Base-by-base conservation (phyloP, 192 early-diverging fungal species). In the Umbelopsis isabellina region DNA sequence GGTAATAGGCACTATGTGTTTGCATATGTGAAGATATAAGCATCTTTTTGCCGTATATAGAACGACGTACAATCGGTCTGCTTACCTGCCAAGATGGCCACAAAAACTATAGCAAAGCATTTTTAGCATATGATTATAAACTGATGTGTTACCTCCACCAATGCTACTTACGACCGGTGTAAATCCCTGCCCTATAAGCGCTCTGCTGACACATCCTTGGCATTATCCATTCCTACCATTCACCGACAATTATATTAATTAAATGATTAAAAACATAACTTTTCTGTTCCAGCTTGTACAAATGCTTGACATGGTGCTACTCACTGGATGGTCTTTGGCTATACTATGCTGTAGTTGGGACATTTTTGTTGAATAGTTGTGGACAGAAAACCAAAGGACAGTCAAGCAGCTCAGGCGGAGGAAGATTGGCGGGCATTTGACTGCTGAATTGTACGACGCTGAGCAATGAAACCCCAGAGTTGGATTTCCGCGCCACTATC, bases 271-370 rank as follows among this genome's bases (percentile, higher is more conserved):
- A 12, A 55, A n/a, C n/a, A n/a, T 1, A 27, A 49, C 20, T 49
- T 16, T 1, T 2, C 21, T 25, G 30, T 55, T 27, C 2, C 37
- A 41, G 2, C 0, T 5, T 5, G 7, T 41, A 41, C 37, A 41
- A 41, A 41, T 41, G 10, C 0, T 41, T 9, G 6, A 6, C 1
- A 41, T 41, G 10, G 6, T 41, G 25, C 15, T 55, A 55, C 52
- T 55, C 25, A 55, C 52, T 27, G 52, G 52, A 27, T 55, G 52
- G 2, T 55, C 52, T 27, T 55, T 55, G 13, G 52, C 52, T 27
- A 55, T 55, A 55, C 23, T 27, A 27, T 55, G 22, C 52, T 55
- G 52, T 55, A 55, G 20, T 55, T 55, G 52, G 30, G 52, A 55
- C 52, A 55, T 55, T 9, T 41, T 41, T 41, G 5, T 5, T 41